A percentile compares a stretch with the other conserved stretches of the same genome.
Evolutionary conservation across 2,329 filamentous ascomycete genomes (phyloP).

Genomic region (Chaetomium globosum): DNA sequence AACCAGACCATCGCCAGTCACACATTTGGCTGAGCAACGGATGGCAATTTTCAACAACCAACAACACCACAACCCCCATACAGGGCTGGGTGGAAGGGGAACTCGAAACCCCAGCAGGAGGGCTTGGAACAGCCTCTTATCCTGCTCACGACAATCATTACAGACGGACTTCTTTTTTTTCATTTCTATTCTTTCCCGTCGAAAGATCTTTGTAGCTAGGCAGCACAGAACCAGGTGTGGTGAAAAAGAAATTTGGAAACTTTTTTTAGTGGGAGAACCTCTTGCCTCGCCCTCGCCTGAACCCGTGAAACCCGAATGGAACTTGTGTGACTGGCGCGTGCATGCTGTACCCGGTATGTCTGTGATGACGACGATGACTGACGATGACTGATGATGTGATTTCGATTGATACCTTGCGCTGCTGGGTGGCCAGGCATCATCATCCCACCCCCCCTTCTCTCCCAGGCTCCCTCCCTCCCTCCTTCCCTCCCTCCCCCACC

Average conservation of each 20-base stretch:
- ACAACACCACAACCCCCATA: background rate
- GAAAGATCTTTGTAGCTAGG: constrained; percentile 26
- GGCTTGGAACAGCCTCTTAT: constrained; percentile 18
- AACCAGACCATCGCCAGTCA: background rate
- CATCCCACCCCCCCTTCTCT: too few relatives aligned
- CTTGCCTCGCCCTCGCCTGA: background rate
- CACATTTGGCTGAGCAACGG: constrained; percentile 9
- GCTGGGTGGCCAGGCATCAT: too few relatives aligned
- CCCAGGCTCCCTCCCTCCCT: too few relatives aligned
- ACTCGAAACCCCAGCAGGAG: background rate
- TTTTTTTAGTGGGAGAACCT: constrained; percentile 2
- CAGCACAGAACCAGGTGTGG: constrained; percentile 23
- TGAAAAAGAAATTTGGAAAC: constrained; percentile 8
- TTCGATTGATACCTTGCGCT: too few relatives aligned
- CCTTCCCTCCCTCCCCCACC: too few relatives aligned
- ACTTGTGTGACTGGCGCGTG: background rate
- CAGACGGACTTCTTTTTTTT: background rate
- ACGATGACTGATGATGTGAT: background rate
- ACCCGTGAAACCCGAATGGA: background rate
- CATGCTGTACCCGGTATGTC: background rate
- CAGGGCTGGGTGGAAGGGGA: background rate
- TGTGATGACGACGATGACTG: background rate
- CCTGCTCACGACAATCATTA: constrained; percentile 21
- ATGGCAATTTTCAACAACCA: constrained; percentile 11
- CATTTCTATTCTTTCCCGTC: constrained; percentile 6